Evolutionary conservation across 441 rosid genomes (phyloP), one percentile per base, ranked within the genome.

Genomic region (Pelargonium australe): DNA sequence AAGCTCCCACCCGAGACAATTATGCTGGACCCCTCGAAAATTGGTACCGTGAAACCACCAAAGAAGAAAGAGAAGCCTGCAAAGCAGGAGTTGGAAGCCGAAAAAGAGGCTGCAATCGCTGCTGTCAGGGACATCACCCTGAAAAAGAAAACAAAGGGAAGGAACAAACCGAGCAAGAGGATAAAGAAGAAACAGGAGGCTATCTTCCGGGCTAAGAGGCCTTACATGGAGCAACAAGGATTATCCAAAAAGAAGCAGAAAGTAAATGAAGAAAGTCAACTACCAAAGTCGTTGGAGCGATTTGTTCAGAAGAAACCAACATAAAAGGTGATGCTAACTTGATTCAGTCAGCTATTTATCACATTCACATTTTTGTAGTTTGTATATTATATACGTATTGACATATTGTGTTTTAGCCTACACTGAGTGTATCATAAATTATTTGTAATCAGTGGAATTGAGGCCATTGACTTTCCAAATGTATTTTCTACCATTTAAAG

Each of bases 1-100:
- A 91, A 94, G 81, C 99, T 94, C 55, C 95, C 87, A 6, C 95
- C 94, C 0, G 99, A 91, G 81, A 89, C 97, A 17, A 86, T 94
- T 63, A 87, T 88, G 95, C 81, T 88, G 43, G 89, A 94, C 72
- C 97, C 97, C 47, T 79, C 97, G 9, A 89, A 84, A 88, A 87
- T 94, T 43, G 99, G 96, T 34, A 85, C 91, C 0, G 74, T 89
- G 81, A 83, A 76, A 77, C 79, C 85, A 0, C 34, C 73, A 0
- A 80, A 66, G 77, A 89, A 76, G 80, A 94, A 81, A 70, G 95
- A 86, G 76, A 88, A 85, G 78, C 80, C 79, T 1, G 68, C 81
- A 0, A 86, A 82, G 78, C 77, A 80, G 76, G 96, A 82, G 76
- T 75, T 71, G 16, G 92, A 81, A 67, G 83, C 82, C 0, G 93